Percentiles rank a stretch among this genome's conserved stretches.
Conservation (phyloP, 1,139 yeast genomes). For the Taphrina communis region DNA sequence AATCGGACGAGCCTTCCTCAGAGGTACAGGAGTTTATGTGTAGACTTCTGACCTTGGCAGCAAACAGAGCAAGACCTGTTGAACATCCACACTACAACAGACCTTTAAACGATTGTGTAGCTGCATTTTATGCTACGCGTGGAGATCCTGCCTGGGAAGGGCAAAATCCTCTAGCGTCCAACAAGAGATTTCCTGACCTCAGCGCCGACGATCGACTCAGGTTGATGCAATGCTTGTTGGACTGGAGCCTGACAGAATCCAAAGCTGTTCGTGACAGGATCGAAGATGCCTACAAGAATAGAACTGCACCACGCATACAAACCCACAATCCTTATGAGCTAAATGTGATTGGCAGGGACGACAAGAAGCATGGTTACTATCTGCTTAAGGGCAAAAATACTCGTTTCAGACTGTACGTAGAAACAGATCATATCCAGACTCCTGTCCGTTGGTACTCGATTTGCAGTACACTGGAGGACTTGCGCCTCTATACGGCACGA, state of each 20-base stretch:
- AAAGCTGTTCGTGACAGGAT: constrained; percentile 44
- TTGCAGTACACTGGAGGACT: constrained; percentile 49
- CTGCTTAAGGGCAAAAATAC: constrained; percentile 43
- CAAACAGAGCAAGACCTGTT: constrained; percentile 54
- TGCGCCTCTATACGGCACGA: constrained; percentile 46
- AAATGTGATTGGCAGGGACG: constrained; percentile 13
- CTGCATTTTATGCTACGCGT: constrained; percentile 13
- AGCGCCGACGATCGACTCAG: constrained; percentile 29
- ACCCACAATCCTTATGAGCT: constrained; percentile 41
- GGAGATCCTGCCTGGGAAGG: constrained; percentile 48
- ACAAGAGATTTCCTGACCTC: constrained; percentile 39
- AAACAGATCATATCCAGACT: constrained; percentile 50
- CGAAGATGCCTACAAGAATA: constrained; percentile 49
- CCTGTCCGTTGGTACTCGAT: constrained; percentile 52
- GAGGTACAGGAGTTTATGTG: constrained; percentile 52
- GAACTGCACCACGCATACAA: constrained; percentile 47
- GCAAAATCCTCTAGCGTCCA: constrained; percentile 47
- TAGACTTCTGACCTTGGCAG: constrained; percentile 51
- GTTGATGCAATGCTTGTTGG: constrained; percentile 24
- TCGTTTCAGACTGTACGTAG: constrained; percentile 51
- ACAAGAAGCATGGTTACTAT: constrained; percentile 30
- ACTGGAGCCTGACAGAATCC: constrained; percentile 34
- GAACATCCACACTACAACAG: constrained; percentile 47
- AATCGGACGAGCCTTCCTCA: constrained; percentile 47
- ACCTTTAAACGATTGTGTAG: constrained; percentile 30